Evolutionary conservation across 2,329 filamentous ascomycete species (phyloP), one percentile per base, ranked within the genome.

Genomic region (Cladobotryum protrusum): DNA sequence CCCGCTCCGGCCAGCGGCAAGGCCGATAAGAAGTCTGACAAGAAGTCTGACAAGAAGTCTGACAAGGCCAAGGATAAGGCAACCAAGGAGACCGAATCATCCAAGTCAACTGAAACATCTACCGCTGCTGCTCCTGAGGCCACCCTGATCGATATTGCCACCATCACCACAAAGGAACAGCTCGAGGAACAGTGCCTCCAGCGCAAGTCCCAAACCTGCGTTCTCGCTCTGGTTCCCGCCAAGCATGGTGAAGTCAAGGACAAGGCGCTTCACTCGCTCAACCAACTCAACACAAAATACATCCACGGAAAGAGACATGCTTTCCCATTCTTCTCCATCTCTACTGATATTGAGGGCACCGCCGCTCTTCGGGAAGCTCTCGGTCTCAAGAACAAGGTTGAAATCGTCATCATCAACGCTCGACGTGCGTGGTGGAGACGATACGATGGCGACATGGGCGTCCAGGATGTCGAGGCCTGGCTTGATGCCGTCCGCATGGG

Each of bases 401-500:
- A 91, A 62, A 70, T 97, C 41, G 74, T 97, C 48, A 90, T 90
- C 14, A 67, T 95, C 52, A 96, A 96, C 67, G 86, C 81, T 32
- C 89, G 91, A 61, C 83, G 90, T 48, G 78, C 80, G 39, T 99
- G 93, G 93, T 95, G 85, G 81, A 85, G 86, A 60, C 80, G 78
- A 51, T 93, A 88, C 65, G 71, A 80, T 43, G 81, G 78, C 3
- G 72, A 78, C 40, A 83, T 82, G 41, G 80, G 78, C 48, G 63
- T 75, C 19, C 73, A 78, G 48, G 79, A 77, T 20, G 72, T 99
- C 29, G 89, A 96, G 71, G 72, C 74, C 54, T 99, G 92, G 89
- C 81, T 99, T 52, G 93, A 99, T 62, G 78, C 81, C n/a, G 89
- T 97, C 54, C 84, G 89, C 35, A 78, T 99, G 75, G 89, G 91